Base-by-base conservation (phyloP, 192 early-diverging fungal species). In the Rhizoclosmatium globosum region DNA sequence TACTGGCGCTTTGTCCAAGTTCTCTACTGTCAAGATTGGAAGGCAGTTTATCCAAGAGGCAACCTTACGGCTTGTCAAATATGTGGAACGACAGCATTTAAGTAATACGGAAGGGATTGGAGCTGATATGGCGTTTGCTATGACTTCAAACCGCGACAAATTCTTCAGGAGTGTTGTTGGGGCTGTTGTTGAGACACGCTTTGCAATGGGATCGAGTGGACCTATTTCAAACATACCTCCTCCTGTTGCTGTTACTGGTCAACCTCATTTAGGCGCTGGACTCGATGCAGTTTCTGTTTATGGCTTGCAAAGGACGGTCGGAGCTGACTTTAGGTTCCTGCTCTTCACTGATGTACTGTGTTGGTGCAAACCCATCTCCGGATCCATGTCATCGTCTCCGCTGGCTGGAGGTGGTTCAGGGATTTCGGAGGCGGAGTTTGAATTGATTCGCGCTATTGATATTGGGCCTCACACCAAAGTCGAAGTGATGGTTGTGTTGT, bases 261-360 rank as follows among this genome's bases (percentile, higher is more conserved):
- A 74, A 21, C 47, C 60, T 15, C 17, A 62, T 39, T 43, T 72
- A 2, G 68, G 77, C 21, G 47, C 78, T 61, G 58, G 81, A 17
- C 47, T 60, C 21, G 78, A 79, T 56, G 77, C 64, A n/a, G n/a
- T 74, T 38, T 68, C 79, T 2, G 74, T 87, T 58, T 78, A 74
- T 19, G 79, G 79, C 11, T 58, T 88, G 57, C 74, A 68, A 67
- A 21, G 78, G 15, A 68, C 58, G 2, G 56, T 46, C 1, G 87
- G 87, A 17, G 50, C 75, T n/a, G 72, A 76, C 38, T 85, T 82
- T 62, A 47, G 65, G 74, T 80, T 87, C 57, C 77, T 85, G 64
- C 69, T 88, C 39, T 88, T 87, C 62, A 72, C 80, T 1, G 87
- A 88, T 72, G 69, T 85, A 65, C 64, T 88, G 38, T 85, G 85